Evolutionary conservation across 2,329 filamentous ascomycete species (phyloP).

Genomic region (Nakataea oryzae): DNA sequence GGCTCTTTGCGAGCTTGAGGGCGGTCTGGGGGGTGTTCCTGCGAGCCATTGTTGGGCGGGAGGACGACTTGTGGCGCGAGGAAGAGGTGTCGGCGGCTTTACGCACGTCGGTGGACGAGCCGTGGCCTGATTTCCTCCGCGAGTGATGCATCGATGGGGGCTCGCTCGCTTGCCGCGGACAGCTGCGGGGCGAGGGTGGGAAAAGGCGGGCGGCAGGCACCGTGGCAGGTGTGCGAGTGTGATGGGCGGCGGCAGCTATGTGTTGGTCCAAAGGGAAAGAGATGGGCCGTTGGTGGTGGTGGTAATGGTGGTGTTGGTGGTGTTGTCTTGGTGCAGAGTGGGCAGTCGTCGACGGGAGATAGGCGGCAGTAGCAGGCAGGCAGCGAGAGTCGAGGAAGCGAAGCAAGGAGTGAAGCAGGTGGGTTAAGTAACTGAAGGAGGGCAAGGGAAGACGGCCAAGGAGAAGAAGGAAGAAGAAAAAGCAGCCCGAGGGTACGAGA

Average conservation of each 20-base stretch:
- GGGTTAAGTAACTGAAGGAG: conserved; percentile 1
- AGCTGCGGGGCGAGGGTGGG: too few relatives aligned
- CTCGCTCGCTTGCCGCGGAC: too few relatives aligned
- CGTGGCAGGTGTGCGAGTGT: not conserved
- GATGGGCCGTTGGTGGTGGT: not conserved
- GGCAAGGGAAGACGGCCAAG: not conserved
- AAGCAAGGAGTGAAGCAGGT: not conserved
- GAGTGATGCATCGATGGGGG: conserved; percentile 52
- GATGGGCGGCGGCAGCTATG: not conserved
- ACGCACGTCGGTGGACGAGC: conserved; percentile 41
- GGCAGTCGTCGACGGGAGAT: not conserved
- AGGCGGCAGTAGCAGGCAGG: not conserved
- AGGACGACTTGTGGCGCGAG: conserved; percentile 28
- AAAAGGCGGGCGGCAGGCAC: too few relatives aligned
- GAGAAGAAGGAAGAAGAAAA: not conserved
- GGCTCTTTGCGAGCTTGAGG: conserved; percentile 38
- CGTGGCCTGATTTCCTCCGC: conserved; percentile 45
- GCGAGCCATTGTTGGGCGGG: conserved; percentile 22
- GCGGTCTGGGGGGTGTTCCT: conserved; percentile 26
- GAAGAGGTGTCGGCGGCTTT: conserved; percentile 30
- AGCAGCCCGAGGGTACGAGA: not conserved
- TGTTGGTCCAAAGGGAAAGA: not conserved
- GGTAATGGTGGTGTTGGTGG: too few relatives aligned
- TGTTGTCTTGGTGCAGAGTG: too few relatives aligned
- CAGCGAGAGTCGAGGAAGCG: not conserved